A percentile compares a stretch with the other conserved stretches of the same genome.
phyloP scores from a whole-genome alignment of 1,284 basidiomycete species.

The Ganoderma boninense region DNA sequence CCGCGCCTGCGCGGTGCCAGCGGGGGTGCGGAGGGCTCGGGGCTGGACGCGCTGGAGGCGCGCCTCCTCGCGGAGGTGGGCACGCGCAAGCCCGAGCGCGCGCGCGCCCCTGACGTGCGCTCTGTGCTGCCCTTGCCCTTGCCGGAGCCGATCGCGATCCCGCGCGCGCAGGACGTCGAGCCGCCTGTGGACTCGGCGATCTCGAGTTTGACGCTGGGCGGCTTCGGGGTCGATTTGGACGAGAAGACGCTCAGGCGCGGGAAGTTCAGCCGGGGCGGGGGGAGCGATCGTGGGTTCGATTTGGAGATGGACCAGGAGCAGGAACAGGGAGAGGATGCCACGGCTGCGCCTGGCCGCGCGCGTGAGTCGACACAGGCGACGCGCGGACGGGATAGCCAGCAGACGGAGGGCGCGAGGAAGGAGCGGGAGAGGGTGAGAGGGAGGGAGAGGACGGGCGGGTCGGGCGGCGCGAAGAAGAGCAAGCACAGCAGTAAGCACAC shows the following conservation, averaged over 20 bases:
- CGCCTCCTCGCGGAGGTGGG: slow-evolving; percentile 70
- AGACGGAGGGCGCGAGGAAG: slow-evolving; percentile 28
- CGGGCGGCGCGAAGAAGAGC: slow-evolving; percentile 11
- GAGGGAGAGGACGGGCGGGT: too few species aligned
- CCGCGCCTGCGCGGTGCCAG: slow-evolving; percentile 33
- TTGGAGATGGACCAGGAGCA: too few species aligned
- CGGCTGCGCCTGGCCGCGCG: slow-evolving; percentile 7
- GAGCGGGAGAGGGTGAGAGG: too few species aligned
- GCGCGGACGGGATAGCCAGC: slow-evolving; percentile 28
- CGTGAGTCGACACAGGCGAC: slow-evolving; percentile 24
- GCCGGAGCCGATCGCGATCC: slow-evolving; percentile 50
- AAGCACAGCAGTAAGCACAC: slow-evolving; percentile 34
- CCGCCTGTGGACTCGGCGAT: slow-evolving; percentile 74
- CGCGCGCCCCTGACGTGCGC: slow-evolving; percentile 55
- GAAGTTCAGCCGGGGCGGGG: slow-evolving; percentile 36
- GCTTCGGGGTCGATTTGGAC: slow-evolving; percentile 38
- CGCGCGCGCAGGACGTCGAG: slow-evolving; percentile 42
- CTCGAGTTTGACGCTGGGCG: slow-evolving; percentile 76
- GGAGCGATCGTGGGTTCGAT: slow-evolving; percentile 37
- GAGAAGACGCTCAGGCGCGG: slow-evolving; percentile 34
- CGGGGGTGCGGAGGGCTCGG: slow-evolving; percentile 42
- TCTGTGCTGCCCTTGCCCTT: slow-evolving; percentile 42
- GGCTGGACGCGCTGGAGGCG: slow-evolving; percentile 71
- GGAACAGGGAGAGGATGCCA: too few species aligned
- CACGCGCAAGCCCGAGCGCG: slow-evolving; percentile 57